phyloP scores from a whole-genome alignment of 2,329 filamentous ascomycete species.

The Emmonsiellopsis sp. region DNA sequence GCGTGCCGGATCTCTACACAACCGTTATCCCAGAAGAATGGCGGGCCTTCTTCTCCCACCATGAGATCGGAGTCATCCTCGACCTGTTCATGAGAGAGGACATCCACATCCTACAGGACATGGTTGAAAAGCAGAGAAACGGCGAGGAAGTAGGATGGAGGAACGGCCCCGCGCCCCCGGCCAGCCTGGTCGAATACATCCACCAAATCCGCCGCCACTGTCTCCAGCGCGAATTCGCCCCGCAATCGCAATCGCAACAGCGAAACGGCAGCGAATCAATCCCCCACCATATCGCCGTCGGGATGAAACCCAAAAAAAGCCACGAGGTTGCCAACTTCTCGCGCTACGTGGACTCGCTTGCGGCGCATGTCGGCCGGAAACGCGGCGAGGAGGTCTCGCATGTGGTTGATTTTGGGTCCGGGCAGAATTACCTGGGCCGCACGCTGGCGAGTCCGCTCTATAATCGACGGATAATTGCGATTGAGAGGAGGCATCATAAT shows the following conservation, averaged over 20 bases:
- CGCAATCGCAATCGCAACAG: slow-evolving; percentile 31
- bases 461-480: slow-evolving; percentile 77
- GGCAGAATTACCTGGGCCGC: slow-evolving; percentile 90
- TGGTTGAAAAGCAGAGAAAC: slow-evolving; percentile 10
- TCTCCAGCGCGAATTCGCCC: slow-evolving; percentile 53
- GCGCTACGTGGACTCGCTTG: slow-evolving; percentile 67
- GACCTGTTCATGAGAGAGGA: slow-evolving; percentile 76
- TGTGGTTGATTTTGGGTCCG: slow-evolving; percentile 90
- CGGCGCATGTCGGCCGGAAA: slow-evolving; percentile 44
- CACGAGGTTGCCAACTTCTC: slow-evolving; percentile 91
- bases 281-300: slow-evolving; percentile 65
- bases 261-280: slow-evolving; percentile 39
- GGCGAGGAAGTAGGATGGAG: slow-evolving; percentile 28
- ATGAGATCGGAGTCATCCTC: slow-evolving; percentile 65
- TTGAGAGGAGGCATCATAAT: slow-evolving; percentile 80
- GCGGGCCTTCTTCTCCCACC: slow-evolving; percentile 65
- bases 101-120: slow-evolving; percentile 38
- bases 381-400: slow-evolving; percentile 54
- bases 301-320: slow-evolving; percentile 93
- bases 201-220: slow-evolving; percentile 60
- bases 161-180: slow-evolving; percentile 36
- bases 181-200: slow-evolving; percentile 62
- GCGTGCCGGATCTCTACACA: slow-evolving; percentile 72
- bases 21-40: slow-evolving; percentile 69
- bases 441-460: slow-evolving; percentile 79